Conservation (phyloP, 768 basidiomycete species). For the Suillus discolor region DNA sequence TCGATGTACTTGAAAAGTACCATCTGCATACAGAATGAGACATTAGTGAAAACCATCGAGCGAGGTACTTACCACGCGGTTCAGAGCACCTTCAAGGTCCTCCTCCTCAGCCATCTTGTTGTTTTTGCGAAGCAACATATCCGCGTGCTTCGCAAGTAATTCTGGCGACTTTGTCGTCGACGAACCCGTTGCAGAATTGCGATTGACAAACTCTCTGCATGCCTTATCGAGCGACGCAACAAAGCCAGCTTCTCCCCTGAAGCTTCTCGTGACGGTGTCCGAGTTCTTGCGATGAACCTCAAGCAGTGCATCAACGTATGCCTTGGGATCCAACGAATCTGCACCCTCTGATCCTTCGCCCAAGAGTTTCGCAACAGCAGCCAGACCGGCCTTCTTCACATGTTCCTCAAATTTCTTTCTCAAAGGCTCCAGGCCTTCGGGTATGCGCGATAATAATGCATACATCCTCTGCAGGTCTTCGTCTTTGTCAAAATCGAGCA, state of each 20-base stretch:
- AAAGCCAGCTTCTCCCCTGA: slow-evolving; percentile 92
- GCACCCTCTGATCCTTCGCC: slow-evolving; percentile 54
- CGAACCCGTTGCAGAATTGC: slow-evolving; percentile 86
- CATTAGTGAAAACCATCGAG: slow-evolving; percentile 7
- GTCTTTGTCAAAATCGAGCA: slow-evolving; percentile 92
- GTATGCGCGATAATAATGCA: slow-evolving; percentile 85
- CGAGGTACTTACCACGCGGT: slow-evolving; percentile 72
- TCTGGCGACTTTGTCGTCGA: slow-evolving; percentile 89
- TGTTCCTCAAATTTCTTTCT: slow-evolving; percentile 94
- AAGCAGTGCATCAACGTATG: slow-evolving; percentile 90
- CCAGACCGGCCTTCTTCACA: slow-evolving; percentile 87
- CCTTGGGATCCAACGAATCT: slow-evolving; percentile 83
- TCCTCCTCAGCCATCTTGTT: slow-evolving; percentile 95
- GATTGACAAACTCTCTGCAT: slow-evolving; percentile 93
- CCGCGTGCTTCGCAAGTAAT: slow-evolving; percentile 88
- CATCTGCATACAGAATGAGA: slow-evolving; percentile 61
- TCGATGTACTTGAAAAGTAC: slow-evolving; percentile 97
- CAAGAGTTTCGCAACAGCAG: slow-evolving; percentile 73
- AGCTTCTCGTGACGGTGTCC: slow-evolving; percentile 85
- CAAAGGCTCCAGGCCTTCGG: slow-evolving; percentile 87
- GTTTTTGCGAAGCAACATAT: slow-evolving; percentile 87
- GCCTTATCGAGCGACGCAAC: slow-evolving; percentile 94
- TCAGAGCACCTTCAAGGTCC: slow-evolving; percentile 86
- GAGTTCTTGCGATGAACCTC: slow-evolving; percentile 92
- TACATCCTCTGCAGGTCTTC: slow-evolving; percentile 97